Evolutionary conservation across 2,329 filamentous ascomycete species (phyloP).

Genomic region (Hypoxylon sp.): DNA sequence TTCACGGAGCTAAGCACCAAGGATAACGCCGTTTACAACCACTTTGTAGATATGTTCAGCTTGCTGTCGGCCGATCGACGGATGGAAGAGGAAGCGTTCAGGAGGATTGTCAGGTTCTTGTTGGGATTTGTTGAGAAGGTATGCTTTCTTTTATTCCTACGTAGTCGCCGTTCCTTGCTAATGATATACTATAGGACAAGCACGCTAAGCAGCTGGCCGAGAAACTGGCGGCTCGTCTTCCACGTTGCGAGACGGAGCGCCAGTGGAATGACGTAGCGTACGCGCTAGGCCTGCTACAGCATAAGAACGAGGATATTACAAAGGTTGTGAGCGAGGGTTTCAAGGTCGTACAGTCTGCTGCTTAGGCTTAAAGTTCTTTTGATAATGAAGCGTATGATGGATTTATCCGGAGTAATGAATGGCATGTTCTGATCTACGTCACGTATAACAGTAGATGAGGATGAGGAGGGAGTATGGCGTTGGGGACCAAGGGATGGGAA

Average conservation of each 20-base stretch:
- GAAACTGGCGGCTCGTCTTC: constrained; percentile 89
- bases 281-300: constrained; percentile 87
- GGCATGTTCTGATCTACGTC: constrained; percentile 5
- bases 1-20: constrained; percentile 98
- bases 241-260: constrained; percentile 89
- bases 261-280: constrained; percentile 99
- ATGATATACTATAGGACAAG: constrained; percentile 78
- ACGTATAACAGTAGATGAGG: constrained; percentile 14
- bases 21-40: constrained; percentile 99
- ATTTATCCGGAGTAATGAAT: constrained; percentile 12
- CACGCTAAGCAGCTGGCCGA: constrained; percentile 94
- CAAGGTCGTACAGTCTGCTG: constrained; percentile 75
- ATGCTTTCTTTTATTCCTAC: constrained; percentile 51
- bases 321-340: constrained; percentile 84
- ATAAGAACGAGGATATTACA: constrained; percentile 91
- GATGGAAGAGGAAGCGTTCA: constrained; percentile 88
- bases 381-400: neutral
- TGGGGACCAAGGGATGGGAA: neutral
- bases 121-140: constrained; percentile 98
- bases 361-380: constrained; percentile 48
- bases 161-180: constrained; percentile 5
- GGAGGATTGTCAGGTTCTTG: constrained; percentile 90
- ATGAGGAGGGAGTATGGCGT: constrained; percentile 30
- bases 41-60: constrained; percentile 99
- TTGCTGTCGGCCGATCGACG: constrained; percentile 83